Percentiles rank a stretch among this genome's conserved stretches.
phyloP scores from a whole-genome alignment of 352 stramenopile genomes.

The Phytophthora cactorum region DNA sequence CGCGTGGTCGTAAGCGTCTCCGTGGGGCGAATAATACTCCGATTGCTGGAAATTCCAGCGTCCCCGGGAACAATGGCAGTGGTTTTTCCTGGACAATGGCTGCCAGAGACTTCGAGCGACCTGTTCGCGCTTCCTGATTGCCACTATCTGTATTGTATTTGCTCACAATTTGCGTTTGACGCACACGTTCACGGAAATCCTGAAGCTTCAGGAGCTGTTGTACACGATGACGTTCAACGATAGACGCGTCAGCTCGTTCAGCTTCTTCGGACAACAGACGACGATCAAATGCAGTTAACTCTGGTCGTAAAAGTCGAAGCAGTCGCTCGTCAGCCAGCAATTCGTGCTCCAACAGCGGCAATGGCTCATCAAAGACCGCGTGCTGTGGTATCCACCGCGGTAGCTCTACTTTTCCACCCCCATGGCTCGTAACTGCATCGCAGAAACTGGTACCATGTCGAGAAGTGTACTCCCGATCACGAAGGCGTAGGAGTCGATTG shows the following conservation, averaged over 20 bases:
- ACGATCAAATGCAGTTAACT: slow-evolving; percentile 66
- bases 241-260: slow-evolving; percentile 39
- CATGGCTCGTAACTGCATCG: slow-evolving; percentile 26
- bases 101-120: slow-evolving; percentile 39
- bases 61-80: slow-evolving; percentile 76
- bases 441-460: slow-evolving; percentile 55
- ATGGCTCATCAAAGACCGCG: slow-evolving; percentile 64
- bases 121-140: slow-evolving; percentile 27
- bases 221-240: slow-evolving; percentile 56
- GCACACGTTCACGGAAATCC: slow-evolving; percentile 69
- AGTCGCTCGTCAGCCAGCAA: slow-evolving; percentile 64
- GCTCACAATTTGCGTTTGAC: slow-evolving; percentile 35
- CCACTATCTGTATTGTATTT: slow-evolving; percentile 29
- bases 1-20: slow-evolving; percentile 56
- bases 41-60: slow-evolving; percentile 71
- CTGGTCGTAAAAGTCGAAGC: slow-evolving; percentile 65
- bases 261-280: slow-evolving; percentile 51
- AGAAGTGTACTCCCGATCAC: slow-evolving; percentile 56
- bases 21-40: slow-evolving; percentile 57
- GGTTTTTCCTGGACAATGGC: slow-evolving; percentile 88
- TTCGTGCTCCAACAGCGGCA: slow-evolving; percentile 71
- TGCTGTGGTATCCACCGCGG: slow-evolving; percentile 32
- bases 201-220: slow-evolving; percentile 58
- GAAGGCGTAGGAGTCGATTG: slow-evolving; percentile 62
- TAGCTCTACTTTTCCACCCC: slow-evolving; percentile 29